Evolutionary conservation across 495 filamentous ascomycete species (phyloP).

Genomic region (Hypoxylon fragiforme): DNA sequence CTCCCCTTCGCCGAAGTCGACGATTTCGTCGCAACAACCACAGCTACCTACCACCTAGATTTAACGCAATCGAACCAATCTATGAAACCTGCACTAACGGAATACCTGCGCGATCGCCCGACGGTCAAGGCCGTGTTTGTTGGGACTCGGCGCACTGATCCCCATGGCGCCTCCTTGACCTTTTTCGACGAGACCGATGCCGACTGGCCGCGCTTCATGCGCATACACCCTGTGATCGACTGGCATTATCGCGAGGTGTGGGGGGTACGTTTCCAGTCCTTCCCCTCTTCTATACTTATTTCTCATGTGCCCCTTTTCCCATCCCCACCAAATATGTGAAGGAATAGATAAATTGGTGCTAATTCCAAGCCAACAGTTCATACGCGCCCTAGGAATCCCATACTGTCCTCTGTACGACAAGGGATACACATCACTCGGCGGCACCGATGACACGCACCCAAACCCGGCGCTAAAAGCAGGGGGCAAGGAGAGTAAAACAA

Average conservation of each 20-base stretch:
- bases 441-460: conserved; percentile 84
- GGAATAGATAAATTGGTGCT: no score
- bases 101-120: conserved; percentile 67
- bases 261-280: conserved; percentile 59
- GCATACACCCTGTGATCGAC: conserved; percentile 92
- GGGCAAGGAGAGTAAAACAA: conserved; percentile 33
- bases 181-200: conserved; percentile 85
- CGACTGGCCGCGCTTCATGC: conserved; percentile 91
- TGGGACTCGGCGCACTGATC: conserved; percentile 88
- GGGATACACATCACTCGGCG: conserved; percentile 85
- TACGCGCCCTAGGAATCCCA: conserved; percentile 72
- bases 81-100: conserved; percentile 77
- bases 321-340: no score
- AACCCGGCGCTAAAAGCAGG: conserved; percentile 72
- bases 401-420: conserved; percentile 85
- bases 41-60: conserved; percentile 69
- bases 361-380: conserved; percentile 59
- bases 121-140: conserved; percentile 84
- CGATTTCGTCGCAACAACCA: conserved; percentile 71
- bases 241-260: conserved; percentile 98
- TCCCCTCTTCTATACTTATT: neutral
- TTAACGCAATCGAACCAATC: conserved; percentile 76
- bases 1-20: conserved; percentile 86
- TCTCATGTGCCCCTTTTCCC: no score
- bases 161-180: conserved; percentile 75